Base-by-base conservation (phyloP, 352 stramenopile species). In the Pythium folliculosum region DNA sequence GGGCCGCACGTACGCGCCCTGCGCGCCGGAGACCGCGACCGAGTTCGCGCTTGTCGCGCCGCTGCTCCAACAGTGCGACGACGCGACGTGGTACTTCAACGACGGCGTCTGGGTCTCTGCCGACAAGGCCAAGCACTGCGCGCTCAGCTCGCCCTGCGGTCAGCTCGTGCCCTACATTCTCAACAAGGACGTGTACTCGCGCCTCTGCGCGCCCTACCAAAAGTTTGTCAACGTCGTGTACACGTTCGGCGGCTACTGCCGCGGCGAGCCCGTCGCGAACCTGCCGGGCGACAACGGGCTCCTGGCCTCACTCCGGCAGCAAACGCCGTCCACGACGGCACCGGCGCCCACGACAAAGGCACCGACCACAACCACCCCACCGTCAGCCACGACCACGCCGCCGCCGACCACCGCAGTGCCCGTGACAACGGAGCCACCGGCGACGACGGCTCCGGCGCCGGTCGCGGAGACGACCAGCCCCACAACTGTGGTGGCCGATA, bases 211-310 rank as follows among this genome's bases (percentile, higher is more conserved):
- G 1, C 5, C 22, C 0, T 63, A 52, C 55, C 7, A 25, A 9
- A 17, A 43, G 38, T 62, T 52, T 8, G 4, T 12, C 1, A 30
- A 52, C 55, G 40, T 56, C 30, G 12, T 51, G 0, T 44, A 49
- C 12, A 57, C 47, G 45, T 57, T 65, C 32, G 14, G 35, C 6
- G 35, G 22, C 4, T 57, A 50, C 45, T 65, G 58, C 14, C 27
- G 45, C 10, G 12, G n/a, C 1, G 27, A 65, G 19, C 30, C 27
- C 1, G 58, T 65, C 25, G 58, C 32, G 21, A 57, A 9, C 10
- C 27, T 65, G 2, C 13, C 47, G 21, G 47, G 47, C n/a, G 58
- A 65, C 47, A 65, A 65, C n/a, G 58, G 58, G 17, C 30, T 65
- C 21, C 22, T 65, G 30, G 58, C 32, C 13, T 45, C 44, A 13